phyloP scores from a whole-genome alignment of 2,329 filamentous ascomycete genomes.

The Colletotrichum agaves region DNA sequence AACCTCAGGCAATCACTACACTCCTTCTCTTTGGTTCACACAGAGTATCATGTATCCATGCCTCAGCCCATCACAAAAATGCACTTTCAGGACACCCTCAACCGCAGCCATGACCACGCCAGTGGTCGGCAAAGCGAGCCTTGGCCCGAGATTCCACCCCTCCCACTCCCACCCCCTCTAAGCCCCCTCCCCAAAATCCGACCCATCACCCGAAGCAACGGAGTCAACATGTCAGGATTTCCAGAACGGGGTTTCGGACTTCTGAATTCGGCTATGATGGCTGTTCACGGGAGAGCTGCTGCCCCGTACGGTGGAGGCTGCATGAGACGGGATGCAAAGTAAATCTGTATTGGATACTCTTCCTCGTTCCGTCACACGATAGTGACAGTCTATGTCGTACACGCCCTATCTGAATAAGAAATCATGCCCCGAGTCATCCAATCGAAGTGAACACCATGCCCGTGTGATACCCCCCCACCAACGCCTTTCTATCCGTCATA shows the following conservation, averaged over 20 bases:
- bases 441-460: constrained; percentile 1
- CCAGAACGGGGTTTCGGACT: constrained; percentile 9
- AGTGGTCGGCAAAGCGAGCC: neutral
- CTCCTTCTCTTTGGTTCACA: too few relatives aligned
- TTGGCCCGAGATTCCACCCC: constrained; percentile 26
- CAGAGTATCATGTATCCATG: neutral
- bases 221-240: constrained; percentile 16
- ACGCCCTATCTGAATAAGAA: constrained; percentile 1
- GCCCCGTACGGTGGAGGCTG: neutral
- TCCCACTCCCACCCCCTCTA: constrained; percentile 22
- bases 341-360: neutral
- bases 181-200: constrained; percentile 13
- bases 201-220: neutral
- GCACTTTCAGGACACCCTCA: neutral
- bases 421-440: constrained; percentile 2
- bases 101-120: neutral
- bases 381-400: neutral
- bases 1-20: too few relatives aligned
- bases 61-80: constrained; percentile 23
- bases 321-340: neutral
- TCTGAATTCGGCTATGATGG: constrained; percentile 14
- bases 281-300: neutral
- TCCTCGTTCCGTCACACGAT: neutral
- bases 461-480: neutral
- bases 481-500: neutral